phyloP scores from a whole-genome alignment of 257 asterid species.

The Ligustrum vulgare region DNA sequence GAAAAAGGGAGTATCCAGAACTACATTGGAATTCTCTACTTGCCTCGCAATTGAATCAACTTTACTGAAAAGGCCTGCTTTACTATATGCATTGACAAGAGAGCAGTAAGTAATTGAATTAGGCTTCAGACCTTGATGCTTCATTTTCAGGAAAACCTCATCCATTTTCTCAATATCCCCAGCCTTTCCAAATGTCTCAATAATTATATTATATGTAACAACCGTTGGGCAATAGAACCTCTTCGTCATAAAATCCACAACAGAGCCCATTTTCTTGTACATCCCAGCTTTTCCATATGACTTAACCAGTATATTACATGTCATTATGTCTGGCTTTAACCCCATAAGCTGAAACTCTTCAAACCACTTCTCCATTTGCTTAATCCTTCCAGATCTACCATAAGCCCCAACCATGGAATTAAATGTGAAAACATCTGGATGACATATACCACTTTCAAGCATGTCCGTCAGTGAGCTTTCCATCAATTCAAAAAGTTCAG shows the following conservation, averaged over 20 bases:
- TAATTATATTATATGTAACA: constrained; percentile 71
- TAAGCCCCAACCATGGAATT: constrained; percentile 81
- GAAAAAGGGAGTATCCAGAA: constrained; percentile 73
- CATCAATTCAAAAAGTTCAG: constrained; percentile 61
- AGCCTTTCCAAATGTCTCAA: constrained; percentile 78
- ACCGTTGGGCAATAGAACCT: constrained; percentile 71
- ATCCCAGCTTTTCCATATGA: constrained; percentile 64
- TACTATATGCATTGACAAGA: constrained; percentile 71
- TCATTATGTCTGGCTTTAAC: constrained; percentile 67
- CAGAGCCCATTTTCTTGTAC: constrained; percentile 64
- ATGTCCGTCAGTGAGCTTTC: constrained; percentile 60
- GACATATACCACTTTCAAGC: constrained; percentile 57
- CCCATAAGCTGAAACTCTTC: constrained; percentile 87
- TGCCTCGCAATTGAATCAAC: constrained; percentile 75
- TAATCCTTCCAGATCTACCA: constrained; percentile 59
- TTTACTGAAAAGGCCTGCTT: constrained; percentile 54
- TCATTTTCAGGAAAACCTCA: constrained; percentile 74
- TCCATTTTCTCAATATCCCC: constrained; percentile 71
- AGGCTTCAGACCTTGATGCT: constrained; percentile 82
- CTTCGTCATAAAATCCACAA: constrained; percentile 70
- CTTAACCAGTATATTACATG: constrained; percentile 67
- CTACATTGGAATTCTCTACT: constrained; percentile 74
- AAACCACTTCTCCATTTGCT: constrained; percentile 88
- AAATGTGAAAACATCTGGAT: constrained; percentile 73
- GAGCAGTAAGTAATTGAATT: constrained; percentile 78